Conservation (phyloP, 2,329 filamentous ascomycete species). For the Diaporthe vexans region DNA sequence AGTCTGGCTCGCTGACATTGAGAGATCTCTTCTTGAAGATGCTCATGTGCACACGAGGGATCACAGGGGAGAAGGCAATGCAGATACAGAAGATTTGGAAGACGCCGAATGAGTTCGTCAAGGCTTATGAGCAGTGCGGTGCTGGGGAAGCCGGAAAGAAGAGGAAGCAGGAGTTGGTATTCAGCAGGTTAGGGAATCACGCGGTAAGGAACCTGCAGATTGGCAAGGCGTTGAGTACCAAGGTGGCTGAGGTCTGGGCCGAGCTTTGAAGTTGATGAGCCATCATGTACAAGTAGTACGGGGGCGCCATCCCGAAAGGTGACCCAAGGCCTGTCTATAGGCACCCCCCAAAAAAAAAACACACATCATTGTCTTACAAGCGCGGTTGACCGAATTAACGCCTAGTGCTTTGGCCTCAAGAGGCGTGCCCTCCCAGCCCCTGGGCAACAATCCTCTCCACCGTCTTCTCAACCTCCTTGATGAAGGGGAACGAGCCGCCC, state of each 20-base stretch:
- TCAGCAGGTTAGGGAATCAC: constrained; percentile 63
- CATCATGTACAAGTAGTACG: background rate
- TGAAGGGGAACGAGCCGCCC: constrained; percentile 65
- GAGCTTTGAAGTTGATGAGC: constrained; percentile 53
- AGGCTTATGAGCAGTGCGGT: constrained; percentile 74
- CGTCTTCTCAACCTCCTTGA: constrained; percentile 82
- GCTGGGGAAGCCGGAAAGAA: constrained; percentile 64
- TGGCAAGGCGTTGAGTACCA: constrained; percentile 73
- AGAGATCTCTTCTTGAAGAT: constrained; percentile 85
- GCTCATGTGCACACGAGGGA: constrained; percentile 83
- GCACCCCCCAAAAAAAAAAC: background rate
- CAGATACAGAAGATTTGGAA: constrained; percentile 85
- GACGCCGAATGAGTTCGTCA: constrained; percentile 79
- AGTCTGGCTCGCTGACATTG: constrained; percentile 80
- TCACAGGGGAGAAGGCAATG: constrained; percentile 83
- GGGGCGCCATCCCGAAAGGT: background rate
- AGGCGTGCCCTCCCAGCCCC: constrained; percentile 60
- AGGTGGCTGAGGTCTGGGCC: constrained; percentile 81
- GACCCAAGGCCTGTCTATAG: constrained; percentile 14
- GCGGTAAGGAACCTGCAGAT: constrained; percentile 79
- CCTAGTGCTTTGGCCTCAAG: background rate
- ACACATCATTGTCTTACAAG: background rate
- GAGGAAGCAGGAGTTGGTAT: constrained; percentile 72
- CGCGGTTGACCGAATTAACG: background rate
- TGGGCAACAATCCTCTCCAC: constrained; percentile 82